phyloP scores from a whole-genome alignment of 2,329 filamentous ascomycete species.

The Escovopsis weberi region DNA sequence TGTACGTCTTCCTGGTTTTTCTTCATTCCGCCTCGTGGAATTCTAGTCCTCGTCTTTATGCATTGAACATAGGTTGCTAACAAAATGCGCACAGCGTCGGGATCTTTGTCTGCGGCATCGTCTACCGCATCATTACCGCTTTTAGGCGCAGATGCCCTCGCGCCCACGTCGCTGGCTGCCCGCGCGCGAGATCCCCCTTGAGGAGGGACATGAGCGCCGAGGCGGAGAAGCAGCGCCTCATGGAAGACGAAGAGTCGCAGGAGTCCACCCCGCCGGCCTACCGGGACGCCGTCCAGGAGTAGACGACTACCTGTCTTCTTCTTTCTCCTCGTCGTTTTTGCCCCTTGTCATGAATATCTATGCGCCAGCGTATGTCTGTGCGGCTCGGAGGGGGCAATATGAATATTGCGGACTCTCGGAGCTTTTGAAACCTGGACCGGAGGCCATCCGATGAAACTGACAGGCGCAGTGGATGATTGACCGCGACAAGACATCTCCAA shows the following conservation, averaged over 20 bases:
- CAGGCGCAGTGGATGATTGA: too few relatives aligned
- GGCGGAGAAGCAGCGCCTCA: conserved; percentile 37
- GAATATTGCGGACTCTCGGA: too few relatives aligned
- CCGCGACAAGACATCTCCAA: too few relatives aligned
- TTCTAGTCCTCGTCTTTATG: too few relatives aligned
- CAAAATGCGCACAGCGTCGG: conserved; percentile 32
- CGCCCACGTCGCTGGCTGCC: conserved; percentile 5
- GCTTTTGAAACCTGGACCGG: too few relatives aligned
- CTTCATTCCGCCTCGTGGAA: not conserved
- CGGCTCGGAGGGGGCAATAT: too few relatives aligned
- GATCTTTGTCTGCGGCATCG: conserved; percentile 48
- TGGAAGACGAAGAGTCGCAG: conserved; percentile 21
- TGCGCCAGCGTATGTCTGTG: too few relatives aligned
- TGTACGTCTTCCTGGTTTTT: conserved; percentile 28
- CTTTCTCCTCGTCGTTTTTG: not conserved
- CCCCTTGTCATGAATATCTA: not conserved
- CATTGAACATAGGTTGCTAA: conserved; percentile 12
- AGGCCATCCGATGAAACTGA: too few relatives aligned
- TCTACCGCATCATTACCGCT: conserved; percentile 43
- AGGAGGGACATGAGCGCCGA: conserved; percentile 6
- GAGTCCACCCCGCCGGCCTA: conserved; percentile 15
- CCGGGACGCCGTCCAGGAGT: conserved; percentile 12
- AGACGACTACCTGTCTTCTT: conserved; percentile 3
- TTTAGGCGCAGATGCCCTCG: conserved; percentile 16
- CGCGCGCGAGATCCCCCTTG: conserved; percentile 3